Evolutionary conservation across 129 eudicot genomes (phyloP).

Genomic region (Chrysanthemum lavandulifolium): DNA sequence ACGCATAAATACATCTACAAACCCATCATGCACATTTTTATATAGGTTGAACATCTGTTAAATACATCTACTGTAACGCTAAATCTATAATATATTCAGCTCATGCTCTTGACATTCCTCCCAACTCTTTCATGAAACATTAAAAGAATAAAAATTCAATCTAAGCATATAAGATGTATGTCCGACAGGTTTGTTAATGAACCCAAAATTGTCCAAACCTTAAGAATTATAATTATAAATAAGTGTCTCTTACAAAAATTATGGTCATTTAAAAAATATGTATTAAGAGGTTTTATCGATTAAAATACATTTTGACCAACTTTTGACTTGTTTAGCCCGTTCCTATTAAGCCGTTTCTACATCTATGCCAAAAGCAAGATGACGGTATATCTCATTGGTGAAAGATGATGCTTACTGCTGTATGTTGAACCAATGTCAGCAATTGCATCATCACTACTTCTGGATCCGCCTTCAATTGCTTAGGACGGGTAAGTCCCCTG

Average conservation of each 20-base stretch:
- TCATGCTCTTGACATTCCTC: not conserved
- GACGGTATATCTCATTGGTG: not conserved
- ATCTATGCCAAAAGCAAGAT: constrained; percentile 2
- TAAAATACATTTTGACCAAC: not conserved
- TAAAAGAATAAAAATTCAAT: too few species aligned
- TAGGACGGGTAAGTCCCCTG: constrained; percentile 61
- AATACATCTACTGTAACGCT: not conserved
- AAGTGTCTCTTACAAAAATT: too few species aligned
- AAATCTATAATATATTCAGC: not conserved
- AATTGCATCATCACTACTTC: constrained; percentile 62
- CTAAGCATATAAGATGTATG: too few species aligned
- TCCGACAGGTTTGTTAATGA: too few species aligned
- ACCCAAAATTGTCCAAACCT: too few species aligned
- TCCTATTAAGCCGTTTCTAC: not conserved
- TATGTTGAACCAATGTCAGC: constrained; percentile 66
- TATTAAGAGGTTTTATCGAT: not conserved
- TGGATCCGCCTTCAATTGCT: constrained; percentile 55
- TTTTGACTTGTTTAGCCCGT: not conserved
- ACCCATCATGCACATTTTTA: constrained; percentile 1
- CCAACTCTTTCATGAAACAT: too few species aligned
- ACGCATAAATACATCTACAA: not conserved
- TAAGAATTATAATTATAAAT: too few species aligned
- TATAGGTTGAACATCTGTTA: not conserved
- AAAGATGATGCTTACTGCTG: constrained; percentile 66
- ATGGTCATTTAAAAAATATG: not conserved